Conservation (phyloP, 257 asterid species). For the Penstemon newberryi region DNA sequence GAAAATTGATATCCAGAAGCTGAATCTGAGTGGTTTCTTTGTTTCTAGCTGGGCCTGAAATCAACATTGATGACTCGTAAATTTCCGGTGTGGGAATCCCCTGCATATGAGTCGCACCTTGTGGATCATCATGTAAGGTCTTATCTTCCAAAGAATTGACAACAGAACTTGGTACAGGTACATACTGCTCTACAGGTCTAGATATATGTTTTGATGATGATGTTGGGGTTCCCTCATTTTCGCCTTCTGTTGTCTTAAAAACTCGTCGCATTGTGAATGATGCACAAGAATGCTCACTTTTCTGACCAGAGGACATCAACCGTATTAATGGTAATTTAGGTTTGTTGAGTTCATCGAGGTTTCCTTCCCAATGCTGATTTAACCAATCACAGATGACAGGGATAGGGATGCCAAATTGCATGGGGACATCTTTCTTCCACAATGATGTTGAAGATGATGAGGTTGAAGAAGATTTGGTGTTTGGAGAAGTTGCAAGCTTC, state of each 20-base stretch:
- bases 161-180: slow-evolving; percentile 47
- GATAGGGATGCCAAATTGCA: slow-evolving; percentile 94
- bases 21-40: slow-evolving; percentile 61
- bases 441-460: slow-evolving; percentile 86
- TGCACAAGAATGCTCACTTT: slow-evolving; percentile 87
- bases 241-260: slow-evolving; percentile 68
- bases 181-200: slow-evolving; percentile 38
- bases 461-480: slow-evolving; percentile 70
- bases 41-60: slow-evolving; percentile 49
- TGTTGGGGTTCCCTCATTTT: slow-evolving; percentile 59
- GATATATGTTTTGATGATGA: slow-evolving; percentile 48
- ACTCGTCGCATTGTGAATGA: slow-evolving; percentile 89
- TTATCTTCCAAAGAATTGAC: slow-evolving; percentile 43
- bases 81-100: slow-evolving; percentile 84
- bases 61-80: slow-evolving; percentile 69
- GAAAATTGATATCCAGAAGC: slow-evolving; percentile 88
- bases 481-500: slow-evolving; percentile 96
- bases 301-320: slow-evolving; percentile 90
- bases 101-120: slow-evolving; percentile 41
- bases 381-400: slow-evolving; percentile 93
- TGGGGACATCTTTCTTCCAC: slow-evolving; percentile 68
- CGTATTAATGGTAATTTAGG: slow-evolving; percentile 83
- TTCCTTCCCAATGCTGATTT: slow-evolving; percentile 96
- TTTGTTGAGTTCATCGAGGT: slow-evolving; percentile 85
- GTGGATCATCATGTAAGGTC: slow-evolving; percentile 36